These are phyloP conservation scores for Apiospora koreana DNA, from an alignment of 2,329 filamentous ascomycete species.

Conservation along the genomic window DNA sequence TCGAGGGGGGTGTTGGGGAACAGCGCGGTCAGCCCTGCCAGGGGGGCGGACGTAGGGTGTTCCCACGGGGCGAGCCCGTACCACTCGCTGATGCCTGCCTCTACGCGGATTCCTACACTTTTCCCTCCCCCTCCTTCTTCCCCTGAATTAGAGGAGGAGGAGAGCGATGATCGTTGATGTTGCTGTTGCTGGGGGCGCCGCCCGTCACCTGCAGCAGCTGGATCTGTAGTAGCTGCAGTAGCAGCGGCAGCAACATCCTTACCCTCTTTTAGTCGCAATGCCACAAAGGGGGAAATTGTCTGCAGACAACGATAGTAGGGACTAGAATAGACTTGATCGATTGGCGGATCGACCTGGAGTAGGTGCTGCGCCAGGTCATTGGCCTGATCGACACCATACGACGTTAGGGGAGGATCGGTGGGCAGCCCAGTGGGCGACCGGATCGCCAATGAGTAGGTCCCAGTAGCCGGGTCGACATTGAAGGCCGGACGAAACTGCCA, in stretches of 20 bases:
- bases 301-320: slow-evolving; percentile 88
- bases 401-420: slow-evolving; percentile 83
- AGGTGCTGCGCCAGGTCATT: slow-evolving; percentile 73
- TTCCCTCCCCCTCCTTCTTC: not conserved
- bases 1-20: slow-evolving; percentile 63
- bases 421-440: slow-evolving; percentile 85
- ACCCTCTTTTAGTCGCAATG: slow-evolving; percentile 36
- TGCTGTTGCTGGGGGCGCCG: not conserved
- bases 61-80: slow-evolving; percentile 84
- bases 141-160: not conserved
- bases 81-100: slow-evolving; percentile 76
- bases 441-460: slow-evolving; percentile 72
- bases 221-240: no score
- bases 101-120: slow-evolving; percentile 49
- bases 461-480: slow-evolving; percentile 79
- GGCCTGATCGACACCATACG: slow-evolving; percentile 83
- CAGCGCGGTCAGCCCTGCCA: slow-evolving; percentile 61
- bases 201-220: not conserved
- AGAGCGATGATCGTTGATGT: not conserved
- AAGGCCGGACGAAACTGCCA: slow-evolving; percentile 85
- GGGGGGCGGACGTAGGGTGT: slow-evolving; percentile 75
- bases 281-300: slow-evolving; percentile 72
- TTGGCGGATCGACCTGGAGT: slow-evolving; percentile 60
- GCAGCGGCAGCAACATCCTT: no score
- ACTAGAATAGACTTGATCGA: slow-evolving; percentile 79